These are phyloP conservation scores for Neodidymelliopsis sp. DNA, from an alignment of 2,329 filamentous ascomycete genomes.

Conservation along the genomic window DNA sequence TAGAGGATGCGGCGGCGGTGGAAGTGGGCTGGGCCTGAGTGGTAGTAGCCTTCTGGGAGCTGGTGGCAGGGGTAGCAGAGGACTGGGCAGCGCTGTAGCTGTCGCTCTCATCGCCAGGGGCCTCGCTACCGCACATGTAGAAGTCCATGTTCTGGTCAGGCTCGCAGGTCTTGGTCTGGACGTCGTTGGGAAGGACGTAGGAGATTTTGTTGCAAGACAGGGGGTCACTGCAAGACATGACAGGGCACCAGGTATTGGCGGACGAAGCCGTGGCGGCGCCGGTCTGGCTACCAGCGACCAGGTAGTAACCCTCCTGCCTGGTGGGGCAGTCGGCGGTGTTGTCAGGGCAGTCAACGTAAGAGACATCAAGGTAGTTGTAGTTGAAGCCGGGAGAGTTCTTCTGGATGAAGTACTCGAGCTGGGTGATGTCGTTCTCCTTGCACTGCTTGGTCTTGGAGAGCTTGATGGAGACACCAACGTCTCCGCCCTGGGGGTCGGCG, in stretches of 20 bases:
- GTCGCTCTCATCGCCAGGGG: slow-evolving; percentile 29
- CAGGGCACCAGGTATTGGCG: slow-evolving; percentile 43
- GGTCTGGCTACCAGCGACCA: slow-evolving; percentile 33
- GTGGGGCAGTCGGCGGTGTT: slow-evolving; percentile 39
- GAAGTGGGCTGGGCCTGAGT: slow-evolving; percentile 15
- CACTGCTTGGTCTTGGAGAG: slow-evolving; percentile 44
- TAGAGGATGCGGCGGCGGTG: slow-evolving; percentile 18
- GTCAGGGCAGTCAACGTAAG: slow-evolving; percentile 46
- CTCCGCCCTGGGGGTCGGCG: slow-evolving; percentile 21
- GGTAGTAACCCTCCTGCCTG: slow-evolving; percentile 44
- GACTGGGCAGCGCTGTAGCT: slow-evolving; percentile 11
- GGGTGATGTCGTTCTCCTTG: slow-evolving; percentile 41
- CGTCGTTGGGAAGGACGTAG: slow-evolving; percentile 44
- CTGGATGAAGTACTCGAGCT: slow-evolving; percentile 49
- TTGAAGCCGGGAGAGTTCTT: slow-evolving; percentile 18
- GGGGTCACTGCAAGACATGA: slow-evolving; percentile 34
- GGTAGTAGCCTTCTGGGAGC: slow-evolving; percentile 13
- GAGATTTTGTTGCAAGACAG: slow-evolving; percentile 37
- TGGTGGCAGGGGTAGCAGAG: slow-evolving; percentile 20
- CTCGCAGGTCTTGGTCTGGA: slow-evolving; percentile 44
- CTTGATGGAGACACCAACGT: slow-evolving; percentile 50
- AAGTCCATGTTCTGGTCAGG: slow-evolving; percentile 37
- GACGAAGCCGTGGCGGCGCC: slow-evolving; percentile 25
- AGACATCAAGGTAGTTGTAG: slow-evolving; percentile 49
- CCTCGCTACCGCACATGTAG: slow-evolving; percentile 46